Percentiles rank a stretch among this genome's conserved stretches.
Conservation (phyloP, 2,329 filamentous ascomycete species). For the Meredithiella fracta region DNA sequence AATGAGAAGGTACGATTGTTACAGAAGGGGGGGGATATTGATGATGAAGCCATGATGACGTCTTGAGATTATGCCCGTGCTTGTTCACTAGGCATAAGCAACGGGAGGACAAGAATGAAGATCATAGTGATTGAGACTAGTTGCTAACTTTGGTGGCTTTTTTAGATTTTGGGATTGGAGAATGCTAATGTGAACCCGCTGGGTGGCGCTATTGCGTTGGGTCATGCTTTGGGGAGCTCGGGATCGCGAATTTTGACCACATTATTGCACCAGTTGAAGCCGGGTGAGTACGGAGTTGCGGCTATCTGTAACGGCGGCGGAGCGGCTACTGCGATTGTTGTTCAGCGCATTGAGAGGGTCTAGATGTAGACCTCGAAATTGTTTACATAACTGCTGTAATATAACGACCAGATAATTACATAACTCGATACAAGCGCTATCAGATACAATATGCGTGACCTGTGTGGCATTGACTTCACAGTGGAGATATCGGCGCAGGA, state of each 20-base stretch:
- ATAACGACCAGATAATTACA: neutral
- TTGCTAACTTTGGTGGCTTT: neutral
- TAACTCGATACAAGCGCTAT: neutral
- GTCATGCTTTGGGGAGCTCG: constrained; percentile 84
- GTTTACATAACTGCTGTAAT: neutral
- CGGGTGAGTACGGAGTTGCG: constrained; percentile 84
- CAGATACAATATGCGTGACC: neutral
- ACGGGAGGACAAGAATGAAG: neutral
- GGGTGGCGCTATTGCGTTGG: constrained; percentile 80
- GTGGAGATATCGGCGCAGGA: neutral
- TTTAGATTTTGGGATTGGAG: constrained; percentile 61
- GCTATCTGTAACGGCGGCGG: constrained; percentile 96
- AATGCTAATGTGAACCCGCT: constrained; percentile 69
- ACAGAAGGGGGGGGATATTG: neutral
- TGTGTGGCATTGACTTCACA: too few relatives aligned
- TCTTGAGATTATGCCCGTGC: too few relatives aligned
- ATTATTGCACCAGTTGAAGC: constrained; percentile 76
- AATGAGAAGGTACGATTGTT: constrained; percentile 62
- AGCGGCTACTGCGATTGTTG: constrained; percentile 77
- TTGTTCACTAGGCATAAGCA: too few relatives aligned
- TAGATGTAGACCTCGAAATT: constrained; percentile 19
- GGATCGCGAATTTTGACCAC: constrained; percentile 83
- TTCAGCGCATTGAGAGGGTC: constrained; percentile 58
- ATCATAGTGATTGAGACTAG: neutral
- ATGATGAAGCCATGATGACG: neutral